phyloP scores from a whole-genome alignment of 1,284 basidiomycete species.

The Athelia psychrophila region DNA sequence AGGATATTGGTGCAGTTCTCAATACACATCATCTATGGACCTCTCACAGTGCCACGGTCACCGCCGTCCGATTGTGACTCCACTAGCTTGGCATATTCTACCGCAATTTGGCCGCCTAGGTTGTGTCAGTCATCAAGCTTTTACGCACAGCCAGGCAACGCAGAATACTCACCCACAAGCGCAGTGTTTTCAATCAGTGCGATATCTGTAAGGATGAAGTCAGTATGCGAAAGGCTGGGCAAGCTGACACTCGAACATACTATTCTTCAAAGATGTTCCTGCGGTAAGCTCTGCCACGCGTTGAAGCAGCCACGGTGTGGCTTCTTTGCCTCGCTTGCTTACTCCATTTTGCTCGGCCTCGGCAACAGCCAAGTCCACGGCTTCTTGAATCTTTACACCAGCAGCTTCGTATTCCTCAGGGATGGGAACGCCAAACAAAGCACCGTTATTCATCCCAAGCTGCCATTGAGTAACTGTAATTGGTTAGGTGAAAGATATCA shows the following conservation, averaged over 20 bases:
- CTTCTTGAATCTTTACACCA: constrained; percentile 72
- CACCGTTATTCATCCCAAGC: constrained; percentile 68
- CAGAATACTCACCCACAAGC: constrained; percentile 53
- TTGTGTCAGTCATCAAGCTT: constrained; percentile 3
- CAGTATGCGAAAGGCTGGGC: neutral
- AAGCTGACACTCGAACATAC: constrained; percentile 36
- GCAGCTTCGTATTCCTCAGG: constrained; percentile 71
- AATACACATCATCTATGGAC: neutral
- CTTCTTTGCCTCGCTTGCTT: constrained; percentile 84
- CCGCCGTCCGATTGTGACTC: constrained; percentile 4
- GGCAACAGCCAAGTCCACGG: constrained; percentile 82
- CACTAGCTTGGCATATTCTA: constrained; percentile 66
- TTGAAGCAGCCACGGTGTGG: constrained; percentile 91
- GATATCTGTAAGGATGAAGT: constrained; percentile 54
- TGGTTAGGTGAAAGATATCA: constrained; percentile 7
- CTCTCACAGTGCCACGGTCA: neutral
- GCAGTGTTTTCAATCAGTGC: constrained; percentile 94
- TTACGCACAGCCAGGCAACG: constrained; percentile 5
- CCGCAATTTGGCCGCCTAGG: constrained; percentile 77
- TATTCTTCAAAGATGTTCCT: constrained; percentile 72
- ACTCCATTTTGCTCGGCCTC: constrained; percentile 87
- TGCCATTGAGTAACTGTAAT: constrained; percentile 39
- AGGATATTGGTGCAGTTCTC: neutral
- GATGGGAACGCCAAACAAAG: constrained; percentile 89
- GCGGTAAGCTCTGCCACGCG: constrained; percentile 82